phyloP scores from a whole-genome alignment of 331 rosid genomes.

The Erythrophleum ivorense region DNA sequence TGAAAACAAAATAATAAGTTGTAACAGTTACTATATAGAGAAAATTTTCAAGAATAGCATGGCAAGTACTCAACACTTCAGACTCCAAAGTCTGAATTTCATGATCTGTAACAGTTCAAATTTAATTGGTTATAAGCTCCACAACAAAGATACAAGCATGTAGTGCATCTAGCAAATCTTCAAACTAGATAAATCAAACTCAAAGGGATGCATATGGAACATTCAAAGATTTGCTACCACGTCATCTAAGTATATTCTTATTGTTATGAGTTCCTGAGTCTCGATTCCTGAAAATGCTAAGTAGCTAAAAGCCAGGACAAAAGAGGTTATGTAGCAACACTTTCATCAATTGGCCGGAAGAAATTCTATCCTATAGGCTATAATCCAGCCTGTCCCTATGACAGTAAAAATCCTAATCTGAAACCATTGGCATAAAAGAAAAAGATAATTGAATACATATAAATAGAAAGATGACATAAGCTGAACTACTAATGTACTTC shows the following conservation, averaged over 20 bases:
- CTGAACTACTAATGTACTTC: conserved; percentile 1
- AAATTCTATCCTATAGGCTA: conserved; percentile 6
- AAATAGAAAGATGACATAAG: not conserved
- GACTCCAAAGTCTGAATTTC: conserved; percentile 14
- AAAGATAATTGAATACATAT: conserved; percentile 19
- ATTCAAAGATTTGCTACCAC: not conserved
- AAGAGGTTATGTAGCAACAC: not conserved
- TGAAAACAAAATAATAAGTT: conserved; percentile 9
- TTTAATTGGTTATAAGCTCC: conserved; percentile 6
- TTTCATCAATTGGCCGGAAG: conserved; percentile 20
- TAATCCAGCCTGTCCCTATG: conserved; percentile 9
- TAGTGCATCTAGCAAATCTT: conserved; percentile 5
- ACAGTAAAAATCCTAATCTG: conserved; percentile 5
- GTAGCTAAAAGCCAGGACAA: not conserved
- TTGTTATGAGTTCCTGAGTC: conserved; percentile 5
- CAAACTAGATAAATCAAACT: not conserved
- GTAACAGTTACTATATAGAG: not conserved
- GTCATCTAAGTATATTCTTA: not conserved
- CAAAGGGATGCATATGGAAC: not conserved
- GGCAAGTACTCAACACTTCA: not conserved
- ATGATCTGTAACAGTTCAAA: not conserved
- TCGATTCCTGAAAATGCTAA: not conserved
- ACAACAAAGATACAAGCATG: conserved; percentile 18
- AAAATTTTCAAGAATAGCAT: not conserved
- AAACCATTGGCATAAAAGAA: conserved; percentile 1